Evolutionary conservation across 1,284 basidiomycete species (phyloP).

Genomic region (Lentinula novae-zelandiae): DNA sequence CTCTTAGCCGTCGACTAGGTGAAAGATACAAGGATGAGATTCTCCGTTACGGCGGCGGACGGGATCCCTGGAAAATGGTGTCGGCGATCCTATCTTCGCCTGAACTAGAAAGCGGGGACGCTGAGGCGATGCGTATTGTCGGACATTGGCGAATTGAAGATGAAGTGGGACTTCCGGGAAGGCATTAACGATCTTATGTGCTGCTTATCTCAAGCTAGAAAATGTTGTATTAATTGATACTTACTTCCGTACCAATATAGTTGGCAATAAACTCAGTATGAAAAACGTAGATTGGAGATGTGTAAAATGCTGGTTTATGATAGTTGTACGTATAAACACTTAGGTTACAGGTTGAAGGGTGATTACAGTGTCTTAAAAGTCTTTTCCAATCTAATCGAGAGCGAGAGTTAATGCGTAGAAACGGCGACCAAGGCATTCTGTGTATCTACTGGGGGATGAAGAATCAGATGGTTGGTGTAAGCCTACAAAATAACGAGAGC

Average conservation of each 20-base stretch:
- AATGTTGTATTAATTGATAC: constrained; percentile 4
- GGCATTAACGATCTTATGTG: constrained; percentile 35
- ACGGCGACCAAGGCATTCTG: neutral
- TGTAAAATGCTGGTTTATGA: neutral
- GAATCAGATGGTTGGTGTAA: neutral
- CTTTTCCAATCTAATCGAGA: neutral
- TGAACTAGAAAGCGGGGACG: constrained; percentile 65
- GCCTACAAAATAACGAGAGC: neutral
- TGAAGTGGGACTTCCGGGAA: constrained; percentile 47
- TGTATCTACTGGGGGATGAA: neutral
- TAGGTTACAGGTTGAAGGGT: neutral
- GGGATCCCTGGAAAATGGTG: constrained; percentile 93
- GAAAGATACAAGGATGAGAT: constrained; percentile 81
- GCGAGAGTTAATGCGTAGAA: neutral
- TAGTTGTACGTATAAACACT: neutral
- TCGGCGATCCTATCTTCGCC: constrained; percentile 68
- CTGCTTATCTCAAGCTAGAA: neutral
- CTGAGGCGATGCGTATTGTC: constrained; percentile 83
- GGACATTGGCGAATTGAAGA: constrained; percentile 84
- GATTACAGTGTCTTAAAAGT: neutral
- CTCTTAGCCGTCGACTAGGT: constrained; percentile 62
- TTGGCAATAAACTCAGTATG: neutral
- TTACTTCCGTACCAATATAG: neutral
- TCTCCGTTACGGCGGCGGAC: constrained; percentile 82
- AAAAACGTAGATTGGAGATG: neutral